phyloP scores from a whole-genome alignment of 2,329 filamentous ascomycete species.

The Fusarium sp. region DNA sequence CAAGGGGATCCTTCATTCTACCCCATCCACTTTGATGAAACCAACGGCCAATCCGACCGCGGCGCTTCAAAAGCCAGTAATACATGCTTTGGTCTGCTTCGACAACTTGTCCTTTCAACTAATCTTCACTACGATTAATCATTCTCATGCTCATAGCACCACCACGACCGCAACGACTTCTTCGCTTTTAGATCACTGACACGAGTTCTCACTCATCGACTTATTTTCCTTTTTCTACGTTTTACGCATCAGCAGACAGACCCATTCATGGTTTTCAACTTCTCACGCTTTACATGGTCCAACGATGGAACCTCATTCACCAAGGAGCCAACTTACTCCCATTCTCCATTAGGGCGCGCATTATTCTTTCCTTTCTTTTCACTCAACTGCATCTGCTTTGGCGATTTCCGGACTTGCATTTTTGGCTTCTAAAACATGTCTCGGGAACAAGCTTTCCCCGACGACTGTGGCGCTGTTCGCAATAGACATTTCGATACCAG shows the following conservation, averaged over 20 bases:
- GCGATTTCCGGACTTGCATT: slow-evolving; percentile 30
- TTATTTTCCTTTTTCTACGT: slow-evolving; percentile 31
- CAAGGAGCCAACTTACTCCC: slow-evolving; percentile 23
- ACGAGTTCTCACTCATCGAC: slow-evolving; percentile 38
- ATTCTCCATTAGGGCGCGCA: slow-evolving; percentile 38
- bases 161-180: slow-evolving; percentile 43
- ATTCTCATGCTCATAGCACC: slow-evolving; percentile 39
- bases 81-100: slow-evolving; percentile 21
- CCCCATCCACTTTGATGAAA: slow-evolving; percentile 16
- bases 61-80: slow-evolving; percentile 28
- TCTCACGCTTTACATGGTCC: slow-evolving; percentile 34
- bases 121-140: slow-evolving; percentile 34
- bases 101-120: slow-evolving; percentile 21
- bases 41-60: slow-evolving; percentile 14
- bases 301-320: slow-evolving; percentile 31
- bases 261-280: slow-evolving; percentile 24
- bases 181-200: slow-evolving; percentile 42
- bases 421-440: slow-evolving; percentile 39
- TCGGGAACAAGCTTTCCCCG: slow-evolving; percentile 25
- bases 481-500: slow-evolving; percentile 32
- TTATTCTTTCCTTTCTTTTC: slow-evolving; percentile 26
- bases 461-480: slow-evolving; percentile 32
- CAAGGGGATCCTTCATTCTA: slow-evolving; percentile 15
- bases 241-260: slow-evolving; percentile 38
- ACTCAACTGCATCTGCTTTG: slow-evolving; percentile 34